These are phyloP conservation scores for Hypoxylon sp. DNA, from an alignment of 2,329 filamentous ascomycete species.

Conservation along the genomic window DNA sequence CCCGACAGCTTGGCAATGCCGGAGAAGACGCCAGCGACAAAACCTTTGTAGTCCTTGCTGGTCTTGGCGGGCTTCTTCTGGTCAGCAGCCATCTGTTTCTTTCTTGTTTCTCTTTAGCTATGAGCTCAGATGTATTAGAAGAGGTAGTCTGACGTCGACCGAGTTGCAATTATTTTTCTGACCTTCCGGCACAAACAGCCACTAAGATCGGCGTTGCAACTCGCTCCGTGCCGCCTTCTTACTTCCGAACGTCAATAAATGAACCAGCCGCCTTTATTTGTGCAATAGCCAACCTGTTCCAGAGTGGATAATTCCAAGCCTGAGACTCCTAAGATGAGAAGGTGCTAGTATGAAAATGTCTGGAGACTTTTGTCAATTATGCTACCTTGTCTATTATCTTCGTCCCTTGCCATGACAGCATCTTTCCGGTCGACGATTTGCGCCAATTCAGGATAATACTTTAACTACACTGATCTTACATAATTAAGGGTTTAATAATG, in stretches of 20 bases:
- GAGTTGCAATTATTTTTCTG: neutral
- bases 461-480: no score
- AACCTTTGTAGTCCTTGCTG: conserved; percentile 83
- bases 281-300: no score
- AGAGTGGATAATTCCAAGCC: conserved; percentile 22
- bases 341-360: conserved; percentile 14
- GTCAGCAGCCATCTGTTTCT: conserved; percentile 45
- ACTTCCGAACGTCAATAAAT: neutral
- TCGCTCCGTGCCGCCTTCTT: conserved; percentile 16
- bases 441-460: no score
- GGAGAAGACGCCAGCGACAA: conserved; percentile 94
- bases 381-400: conserved; percentile 14
- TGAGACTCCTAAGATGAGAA: conserved; percentile 19
- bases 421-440: conserved; percentile 14
- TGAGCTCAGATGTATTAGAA: neutral
- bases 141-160: no score
- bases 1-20: conserved; percentile 89
- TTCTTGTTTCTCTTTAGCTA: neutral
- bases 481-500: no score
- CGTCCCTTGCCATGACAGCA: conserved; percentile 25
- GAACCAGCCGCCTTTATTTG: no score
- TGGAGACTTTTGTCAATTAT: conserved; percentile 14
- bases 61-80: conserved; percentile 45
- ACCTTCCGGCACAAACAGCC: conserved; percentile 8
- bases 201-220: conserved; percentile 26